Evolutionary conservation across 116 monocot species (phyloP).

Genomic region (Cymodocea nodosa): DNA sequence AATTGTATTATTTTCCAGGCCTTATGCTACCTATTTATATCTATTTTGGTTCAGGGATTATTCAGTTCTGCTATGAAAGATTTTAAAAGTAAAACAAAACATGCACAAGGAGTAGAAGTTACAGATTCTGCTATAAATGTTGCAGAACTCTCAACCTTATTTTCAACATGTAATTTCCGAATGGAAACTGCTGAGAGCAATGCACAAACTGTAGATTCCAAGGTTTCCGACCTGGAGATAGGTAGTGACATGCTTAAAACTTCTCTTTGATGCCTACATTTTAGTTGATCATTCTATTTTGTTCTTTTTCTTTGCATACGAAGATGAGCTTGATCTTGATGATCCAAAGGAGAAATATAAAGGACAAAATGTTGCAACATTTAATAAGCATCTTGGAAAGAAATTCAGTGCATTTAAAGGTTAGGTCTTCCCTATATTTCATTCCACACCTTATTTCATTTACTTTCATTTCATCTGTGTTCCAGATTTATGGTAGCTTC

Average conservation of each 20-base stretch:
- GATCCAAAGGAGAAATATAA: conserved; percentile 52
- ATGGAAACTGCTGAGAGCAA: conserved; percentile 9
- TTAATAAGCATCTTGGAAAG: conserved; percentile 55
- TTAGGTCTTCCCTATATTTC: neutral
- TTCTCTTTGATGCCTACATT: neutral
- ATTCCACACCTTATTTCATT: neutral
- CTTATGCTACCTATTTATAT: neutral
- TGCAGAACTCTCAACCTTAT: conserved; percentile 35
- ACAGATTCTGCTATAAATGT: conserved; percentile 17
- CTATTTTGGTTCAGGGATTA: conserved; percentile 31
- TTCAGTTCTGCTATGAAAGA: conserved; percentile 42
- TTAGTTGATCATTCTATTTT: neutral
- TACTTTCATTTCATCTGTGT: neutral
- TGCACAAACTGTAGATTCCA: conserved; percentile 15
- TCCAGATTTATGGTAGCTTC: neutral
- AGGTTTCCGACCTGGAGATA: conserved; percentile 50
- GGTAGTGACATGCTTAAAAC: conserved; percentile 15
- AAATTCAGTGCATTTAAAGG: conserved; percentile 69
- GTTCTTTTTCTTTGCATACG: conserved; percentile 11
- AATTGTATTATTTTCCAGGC: neutral
- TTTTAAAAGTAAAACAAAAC: conserved; percentile 41
- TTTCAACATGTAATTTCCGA: conserved; percentile 52
- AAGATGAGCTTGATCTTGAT: conserved; percentile 77
- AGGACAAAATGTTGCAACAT: conserved; percentile 30
- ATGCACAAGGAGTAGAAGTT: conserved; percentile 15